These are phyloP conservation scores for Schwanniomyces occidentalis DNA, from an alignment of 805 yeast species.

Conservation along the genomic window DNA sequence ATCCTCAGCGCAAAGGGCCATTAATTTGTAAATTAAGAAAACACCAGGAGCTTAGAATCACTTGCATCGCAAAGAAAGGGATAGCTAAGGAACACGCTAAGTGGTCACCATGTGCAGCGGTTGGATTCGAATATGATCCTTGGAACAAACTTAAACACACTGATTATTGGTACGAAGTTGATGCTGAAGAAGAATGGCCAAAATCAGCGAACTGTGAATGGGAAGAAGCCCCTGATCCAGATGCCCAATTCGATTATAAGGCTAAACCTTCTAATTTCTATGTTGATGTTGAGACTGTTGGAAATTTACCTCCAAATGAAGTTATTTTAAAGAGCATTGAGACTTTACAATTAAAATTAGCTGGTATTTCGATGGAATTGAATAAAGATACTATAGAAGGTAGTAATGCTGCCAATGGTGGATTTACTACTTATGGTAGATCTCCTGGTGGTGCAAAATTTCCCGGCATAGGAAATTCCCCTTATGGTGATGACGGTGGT, in stretches of 20 bases:
- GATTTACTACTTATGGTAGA: constrained; percentile 50
- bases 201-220: constrained; percentile 82
- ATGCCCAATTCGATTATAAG: constrained; percentile 78
- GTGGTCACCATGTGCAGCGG: constrained; percentile 96
- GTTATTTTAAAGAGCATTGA: constrained; percentile 83
- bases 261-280: constrained; percentile 84
- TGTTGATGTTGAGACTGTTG: constrained; percentile 90
- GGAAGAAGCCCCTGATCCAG: constrained; percentile 93
- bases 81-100: constrained; percentile 97
- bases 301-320: constrained; percentile 83
- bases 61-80: constrained; percentile 96
- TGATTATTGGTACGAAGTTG: constrained; percentile 93
- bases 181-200: constrained; percentile 93
- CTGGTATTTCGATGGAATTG: constrained; percentile 76
- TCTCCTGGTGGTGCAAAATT: constrained; percentile 36
- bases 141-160: constrained; percentile 97
- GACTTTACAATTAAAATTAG: constrained; percentile 86
- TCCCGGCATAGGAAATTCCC: constrained; percentile 26
- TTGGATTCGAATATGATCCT: constrained; percentile 98
- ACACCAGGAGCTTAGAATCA: constrained; percentile 85
- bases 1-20: constrained; percentile 78
- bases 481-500: constrained; percentile 35
- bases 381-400: constrained; percentile 44
- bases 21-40: constrained; percentile 86
- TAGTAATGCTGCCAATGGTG: constrained; percentile 42